These are phyloP conservation scores for Plasmopara viticola DNA, from an alignment of 352 stramenopile species.

Conservation along the genomic window DNA sequence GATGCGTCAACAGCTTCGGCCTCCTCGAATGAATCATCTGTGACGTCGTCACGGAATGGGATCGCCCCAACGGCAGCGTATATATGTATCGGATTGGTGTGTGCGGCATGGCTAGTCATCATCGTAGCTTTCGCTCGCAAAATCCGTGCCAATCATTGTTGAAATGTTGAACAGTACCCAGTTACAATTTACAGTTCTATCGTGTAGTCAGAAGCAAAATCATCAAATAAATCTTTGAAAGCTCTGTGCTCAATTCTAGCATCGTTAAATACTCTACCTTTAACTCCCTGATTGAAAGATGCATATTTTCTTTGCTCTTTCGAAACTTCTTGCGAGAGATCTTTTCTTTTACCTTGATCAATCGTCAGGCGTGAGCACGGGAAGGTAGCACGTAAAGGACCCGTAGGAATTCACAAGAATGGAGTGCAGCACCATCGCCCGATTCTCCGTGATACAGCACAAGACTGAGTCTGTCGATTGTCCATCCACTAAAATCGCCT, in stretches of 20 bases:
- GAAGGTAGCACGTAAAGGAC: constrained; percentile 80
- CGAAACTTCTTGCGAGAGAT: no score
- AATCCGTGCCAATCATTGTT: constrained; percentile 15
- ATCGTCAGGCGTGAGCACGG: constrained; percentile 53
- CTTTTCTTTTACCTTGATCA: no score
- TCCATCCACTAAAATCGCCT: constrained; percentile 66
- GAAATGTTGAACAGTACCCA: background rate
- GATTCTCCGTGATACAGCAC: constrained; percentile 79
- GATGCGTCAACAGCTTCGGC: no score
- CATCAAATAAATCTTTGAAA: background rate
- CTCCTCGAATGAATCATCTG: constrained; percentile 1
- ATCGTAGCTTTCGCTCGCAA: constrained; percentile 43
- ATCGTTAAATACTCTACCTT: no score
- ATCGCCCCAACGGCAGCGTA: constrained; percentile 35
- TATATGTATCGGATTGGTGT: constrained; percentile 48
- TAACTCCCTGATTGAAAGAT: no score
- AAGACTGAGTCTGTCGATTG: constrained; percentile 64
- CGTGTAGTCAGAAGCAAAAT: background rate
- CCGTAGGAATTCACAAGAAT: constrained; percentile 73
- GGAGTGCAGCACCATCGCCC: constrained; percentile 69
- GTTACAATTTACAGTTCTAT: constrained; percentile 1
- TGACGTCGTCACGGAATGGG: constrained; percentile 7
- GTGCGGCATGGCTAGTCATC: constrained; percentile 39
- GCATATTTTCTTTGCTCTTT: no score
- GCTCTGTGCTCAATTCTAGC: no score